phyloP scores from a whole-genome alignment of 257 asterid species.

The Plantago major region DNA sequence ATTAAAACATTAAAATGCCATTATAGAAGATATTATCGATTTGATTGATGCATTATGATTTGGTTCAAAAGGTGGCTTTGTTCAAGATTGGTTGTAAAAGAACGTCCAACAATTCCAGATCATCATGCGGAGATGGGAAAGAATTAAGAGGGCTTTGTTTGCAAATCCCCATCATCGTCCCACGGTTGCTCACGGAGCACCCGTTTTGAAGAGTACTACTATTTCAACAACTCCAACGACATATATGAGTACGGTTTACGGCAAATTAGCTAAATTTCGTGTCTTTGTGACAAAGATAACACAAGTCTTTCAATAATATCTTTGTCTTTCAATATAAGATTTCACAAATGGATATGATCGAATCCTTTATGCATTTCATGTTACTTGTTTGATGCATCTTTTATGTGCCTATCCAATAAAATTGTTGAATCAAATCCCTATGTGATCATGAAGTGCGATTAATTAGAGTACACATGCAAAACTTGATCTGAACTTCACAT shows the following conservation, averaged over 20 bases:
- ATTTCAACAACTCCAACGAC: constrained; percentile 34
- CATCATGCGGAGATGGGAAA: constrained; percentile 60
- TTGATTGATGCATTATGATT: constrained; percentile 20
- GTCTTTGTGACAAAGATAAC: no score
- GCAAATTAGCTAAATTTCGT: no score
- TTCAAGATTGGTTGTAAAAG: constrained; percentile 62
- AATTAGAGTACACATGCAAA: no score
- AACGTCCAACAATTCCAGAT: constrained; percentile 72
- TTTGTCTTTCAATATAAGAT: no score
- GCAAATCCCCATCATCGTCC: constrained; percentile 71
- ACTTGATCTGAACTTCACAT: no score
- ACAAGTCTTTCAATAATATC: no score
- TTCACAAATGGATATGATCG: no score
- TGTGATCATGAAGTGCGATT: no score
- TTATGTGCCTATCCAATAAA: no score
- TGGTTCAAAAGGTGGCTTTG: constrained; percentile 52
- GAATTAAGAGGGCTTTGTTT: constrained; percentile 73
- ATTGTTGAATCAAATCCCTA: no score
- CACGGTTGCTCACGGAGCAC: constrained; percentile 65
- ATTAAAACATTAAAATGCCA: not conserved
- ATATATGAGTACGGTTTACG: constrained; percentile 32
- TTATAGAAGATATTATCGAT: not conserved
- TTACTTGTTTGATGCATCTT: no score
- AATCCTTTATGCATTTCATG: no score
- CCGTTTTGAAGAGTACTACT: constrained; percentile 47